A percentile compares a stretch with the other conserved stretches of the same genome.
Conservation (phyloP, 768 basidiomycete genomes). For the Auriscalpium vulgare region DNA sequence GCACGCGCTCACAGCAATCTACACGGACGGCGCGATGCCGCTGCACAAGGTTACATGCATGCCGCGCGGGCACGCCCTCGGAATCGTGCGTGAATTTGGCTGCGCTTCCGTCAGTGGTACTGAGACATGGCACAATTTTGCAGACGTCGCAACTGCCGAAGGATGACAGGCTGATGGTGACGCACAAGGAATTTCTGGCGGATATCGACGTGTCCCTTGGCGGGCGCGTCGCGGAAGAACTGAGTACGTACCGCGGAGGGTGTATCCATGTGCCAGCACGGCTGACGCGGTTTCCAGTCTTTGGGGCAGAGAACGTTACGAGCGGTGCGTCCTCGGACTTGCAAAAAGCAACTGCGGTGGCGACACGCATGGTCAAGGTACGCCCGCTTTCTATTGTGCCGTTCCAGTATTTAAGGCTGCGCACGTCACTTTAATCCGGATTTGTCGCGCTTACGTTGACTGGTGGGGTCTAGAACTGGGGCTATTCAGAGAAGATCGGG, state of each 20-base stretch:
- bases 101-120: not conserved
- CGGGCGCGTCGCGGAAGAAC: constrained; percentile 90
- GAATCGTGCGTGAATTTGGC: constrained; percentile 49
- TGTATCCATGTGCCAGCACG: constrained; percentile 5
- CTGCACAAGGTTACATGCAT: constrained; percentile 97
- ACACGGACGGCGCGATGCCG: constrained; percentile 93
- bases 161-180: constrained; percentile 66
- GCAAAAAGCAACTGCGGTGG: constrained; percentile 67
- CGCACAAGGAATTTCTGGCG: constrained; percentile 67
- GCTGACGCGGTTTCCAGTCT: constrained; percentile 43
- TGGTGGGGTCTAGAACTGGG: constrained; percentile 47
- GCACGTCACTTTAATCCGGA: too few relatives aligned
- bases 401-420: not conserved
- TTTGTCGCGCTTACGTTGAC: not conserved
- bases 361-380: constrained; percentile 86
- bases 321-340: constrained; percentile 92
- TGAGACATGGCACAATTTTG: not conserved
- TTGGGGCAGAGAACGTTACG: constrained; percentile 80
- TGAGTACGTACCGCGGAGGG: constrained; percentile 42
- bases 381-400: constrained; percentile 15
- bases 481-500: constrained; percentile 71
- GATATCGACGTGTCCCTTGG: constrained; percentile 90
- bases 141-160: constrained; percentile 73
- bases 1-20: constrained; percentile 89
- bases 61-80: constrained; percentile 90